These are phyloP conservation scores for Mycosarcoma mackinlayi DNA, from an alignment of 1,284 basidiomycete species.

Conservation along the genomic window DNA sequence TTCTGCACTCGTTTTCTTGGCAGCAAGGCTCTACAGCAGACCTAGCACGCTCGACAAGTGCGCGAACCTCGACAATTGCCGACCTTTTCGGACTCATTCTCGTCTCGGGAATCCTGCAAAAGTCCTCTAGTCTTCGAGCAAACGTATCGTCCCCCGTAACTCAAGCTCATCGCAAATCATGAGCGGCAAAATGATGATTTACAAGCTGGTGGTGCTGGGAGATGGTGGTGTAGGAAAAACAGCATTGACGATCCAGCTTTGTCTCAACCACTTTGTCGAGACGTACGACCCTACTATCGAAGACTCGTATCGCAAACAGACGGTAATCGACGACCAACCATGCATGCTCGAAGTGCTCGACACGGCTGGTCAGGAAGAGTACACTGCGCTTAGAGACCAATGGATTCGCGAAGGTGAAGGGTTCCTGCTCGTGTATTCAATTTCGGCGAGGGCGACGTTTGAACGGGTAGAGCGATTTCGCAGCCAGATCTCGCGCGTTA, in stretches of 20 bases:
- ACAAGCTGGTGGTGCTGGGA: constrained; percentile 92
- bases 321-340: constrained; percentile 69
- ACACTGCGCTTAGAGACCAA: constrained; percentile 69
- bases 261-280: constrained; percentile 63
- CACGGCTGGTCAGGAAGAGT: constrained; percentile 82
- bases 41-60: no score
- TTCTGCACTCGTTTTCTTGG: not conserved
- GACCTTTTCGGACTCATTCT: not conserved
- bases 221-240: constrained; percentile 99
- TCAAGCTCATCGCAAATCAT: constrained; percentile 20
- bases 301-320: constrained; percentile 69
- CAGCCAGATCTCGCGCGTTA: constrained; percentile 67
- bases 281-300: constrained; percentile 69
- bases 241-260: constrained; percentile 81
- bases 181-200: constrained; percentile 69
- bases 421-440: constrained; percentile 69
- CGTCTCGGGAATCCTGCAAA: constrained; percentile 3
- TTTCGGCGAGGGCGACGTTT: constrained; percentile 69
- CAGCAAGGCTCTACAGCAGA: no score
- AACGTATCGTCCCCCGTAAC: not conserved
- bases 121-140: not conserved
- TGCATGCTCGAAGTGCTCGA: constrained; percentile 82
- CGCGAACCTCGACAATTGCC: no score
- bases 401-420: constrained; percentile 70
- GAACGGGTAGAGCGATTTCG: constrained; percentile 68